Base-by-base conservation (phyloP, 768 basidiomycete species). In the Leccinum arenicola region DNA sequence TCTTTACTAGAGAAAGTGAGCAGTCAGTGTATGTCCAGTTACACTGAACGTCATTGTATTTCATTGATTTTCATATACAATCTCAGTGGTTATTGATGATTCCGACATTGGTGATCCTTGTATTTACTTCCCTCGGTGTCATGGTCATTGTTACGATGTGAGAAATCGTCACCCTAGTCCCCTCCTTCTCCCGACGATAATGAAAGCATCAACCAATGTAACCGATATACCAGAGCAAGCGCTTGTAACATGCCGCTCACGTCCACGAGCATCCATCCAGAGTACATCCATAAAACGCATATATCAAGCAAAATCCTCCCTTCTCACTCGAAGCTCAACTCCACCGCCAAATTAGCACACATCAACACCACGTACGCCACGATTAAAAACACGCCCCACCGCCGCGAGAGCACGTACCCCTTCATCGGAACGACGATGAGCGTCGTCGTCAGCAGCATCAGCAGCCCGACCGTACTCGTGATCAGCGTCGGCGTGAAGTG, bases 391-490 rank as follows among this genome's bases (percentile, higher is more conserved):
- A 88, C 64, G 0, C 94, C 95, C 94, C 94, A 98, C 51, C 80
- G 76, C 54, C 88, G 78, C 40, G 90, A 86, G 50, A 98, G 81
- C 66, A 83, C 78, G 69, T 89, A 98, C 29, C 83, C 85, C 66
- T 97, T 95, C 57, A 87, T 68, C 1, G 97, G 95, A 0, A 98
- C 92, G 63, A 89, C 84, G 52, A 95, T 73, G 40, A 96, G 74
- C 4, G 95, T 98, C 23, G 83, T 77, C 15, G 84, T 66, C 11
- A 99, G 79, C 10, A 99, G 75, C 38, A 77, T 68, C 8, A 99
- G 79, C n/a, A 99, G 78, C 8, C 95, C 94, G 6, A 89, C 73
- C 6, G 87, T 78, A 68, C 92, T 95, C 63, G 94, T 89, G 71
- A 95, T 76, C 49, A 98, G 82, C 1, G 95, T 96, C 0, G 80